Percentiles rank a stretch among this genome's conserved stretches.
Evolutionary conservation across 2,329 filamentous ascomycete genomes (phyloP).

Genomic region (Colletotrichum chlorophyti): DNA sequence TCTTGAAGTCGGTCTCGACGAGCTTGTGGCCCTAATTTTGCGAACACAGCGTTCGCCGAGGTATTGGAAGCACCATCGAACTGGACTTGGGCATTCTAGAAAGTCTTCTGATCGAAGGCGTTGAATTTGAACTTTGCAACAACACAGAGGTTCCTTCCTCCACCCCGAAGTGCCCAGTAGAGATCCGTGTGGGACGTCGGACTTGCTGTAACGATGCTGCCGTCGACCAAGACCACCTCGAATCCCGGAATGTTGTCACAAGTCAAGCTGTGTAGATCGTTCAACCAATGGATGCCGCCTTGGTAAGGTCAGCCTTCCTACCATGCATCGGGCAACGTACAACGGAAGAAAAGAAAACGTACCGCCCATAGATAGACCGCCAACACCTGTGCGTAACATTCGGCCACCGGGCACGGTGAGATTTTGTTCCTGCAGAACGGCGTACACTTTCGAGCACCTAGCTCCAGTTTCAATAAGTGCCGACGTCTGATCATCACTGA

Average conservation of each 20-base stretch:
- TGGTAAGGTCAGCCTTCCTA: background rate
- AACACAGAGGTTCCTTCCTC: constrained; percentile 50
- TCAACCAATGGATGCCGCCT: constrained; percentile 52
- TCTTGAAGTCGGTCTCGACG: background rate
- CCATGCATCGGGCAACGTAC: background rate
- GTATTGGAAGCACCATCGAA: background rate
- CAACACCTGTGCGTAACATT: constrained; percentile 46
- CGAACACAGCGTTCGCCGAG: background rate
- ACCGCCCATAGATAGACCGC: constrained; percentile 46
- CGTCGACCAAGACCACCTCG: constrained; percentile 47
- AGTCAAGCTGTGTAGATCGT: constrained; percentile 45
- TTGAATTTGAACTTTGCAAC: constrained; percentile 35
- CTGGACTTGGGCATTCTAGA: background rate
- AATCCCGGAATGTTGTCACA: constrained; percentile 47
- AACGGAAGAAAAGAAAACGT: background rate
- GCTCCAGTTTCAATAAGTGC: constrained; percentile 46
- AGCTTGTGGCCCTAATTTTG: background rate
- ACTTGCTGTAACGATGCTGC: constrained; percentile 45
- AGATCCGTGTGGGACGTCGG: constrained; percentile 43
- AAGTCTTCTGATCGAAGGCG: constrained; percentile 26
- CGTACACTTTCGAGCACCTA: constrained; percentile 47
- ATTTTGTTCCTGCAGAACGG: constrained; percentile 37
- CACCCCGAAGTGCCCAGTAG: constrained; percentile 51
- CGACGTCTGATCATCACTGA: constrained; percentile 38
- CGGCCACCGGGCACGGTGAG: constrained; percentile 47